Percentiles rank a stretch among this genome's conserved stretches.
Conservation (phyloP, 208 protist species). For the Leishmania amazonensis region DNA sequence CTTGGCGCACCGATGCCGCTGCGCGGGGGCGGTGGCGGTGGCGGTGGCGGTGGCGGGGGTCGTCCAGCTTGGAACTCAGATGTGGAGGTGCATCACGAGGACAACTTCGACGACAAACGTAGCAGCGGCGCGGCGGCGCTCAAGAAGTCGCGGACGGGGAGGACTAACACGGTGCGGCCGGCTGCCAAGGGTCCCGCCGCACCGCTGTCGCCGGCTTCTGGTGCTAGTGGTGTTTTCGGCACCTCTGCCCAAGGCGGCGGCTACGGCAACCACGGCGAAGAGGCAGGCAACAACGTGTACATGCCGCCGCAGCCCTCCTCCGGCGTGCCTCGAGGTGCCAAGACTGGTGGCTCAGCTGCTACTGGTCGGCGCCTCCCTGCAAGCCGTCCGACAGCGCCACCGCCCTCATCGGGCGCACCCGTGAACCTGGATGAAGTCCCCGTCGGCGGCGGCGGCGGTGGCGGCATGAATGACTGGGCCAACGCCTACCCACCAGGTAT, state of each 20-base stretch:
- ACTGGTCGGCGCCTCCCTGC: conserved; percentile 10
- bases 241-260: neutral
- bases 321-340: neutral
- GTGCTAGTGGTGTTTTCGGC: conserved; percentile 1
- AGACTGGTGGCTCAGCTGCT: neutral
- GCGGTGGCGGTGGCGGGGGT: neutral
- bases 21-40: conserved; percentile 14
- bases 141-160: conserved; percentile 31
- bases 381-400: conserved; percentile 1
- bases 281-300: conserved; percentile 13
- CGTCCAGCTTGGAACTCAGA: conserved; percentile 75
- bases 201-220: neutral
- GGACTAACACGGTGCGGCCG: neutral
- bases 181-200: neutral
- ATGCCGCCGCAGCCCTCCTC: conserved; percentile 5
- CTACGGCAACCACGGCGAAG: conserved; percentile 4
- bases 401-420: neutral
- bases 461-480: conserved; percentile 36
- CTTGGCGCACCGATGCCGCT: neutral
- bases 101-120: conserved; percentile 13
- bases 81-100: conserved; percentile 34
- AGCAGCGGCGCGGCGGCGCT: conserved; percentile 14
- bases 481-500: conserved; percentile 50
- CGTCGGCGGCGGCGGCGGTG: conserved; percentile 34
- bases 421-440: conserved; percentile 57